These are phyloP conservation scores for Mycocentrospora acerina DNA, from an alignment of 2,329 filamentous ascomycete genomes.

Conservation along the genomic window DNA sequence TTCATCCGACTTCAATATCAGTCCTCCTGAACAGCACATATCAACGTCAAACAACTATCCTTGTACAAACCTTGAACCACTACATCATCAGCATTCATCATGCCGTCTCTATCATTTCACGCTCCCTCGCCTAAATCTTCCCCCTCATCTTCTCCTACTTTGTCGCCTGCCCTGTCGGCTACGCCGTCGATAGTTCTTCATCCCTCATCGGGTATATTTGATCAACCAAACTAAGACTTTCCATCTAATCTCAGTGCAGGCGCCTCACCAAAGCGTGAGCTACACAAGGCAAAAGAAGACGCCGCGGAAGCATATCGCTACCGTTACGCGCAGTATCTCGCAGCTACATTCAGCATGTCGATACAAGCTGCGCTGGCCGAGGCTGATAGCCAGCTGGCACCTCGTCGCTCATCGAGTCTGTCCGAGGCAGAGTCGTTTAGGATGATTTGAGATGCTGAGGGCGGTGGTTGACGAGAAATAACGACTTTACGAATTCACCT, in stretches of 20 bases:
- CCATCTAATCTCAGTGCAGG: slow-evolving; percentile 39
- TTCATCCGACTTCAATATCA: too few relatives aligned
- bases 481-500: slow-evolving; percentile 26
- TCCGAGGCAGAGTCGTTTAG: slow-evolving; percentile 40
- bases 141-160: slow-evolving; percentile 34
- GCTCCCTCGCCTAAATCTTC: slow-evolving; percentile 18
- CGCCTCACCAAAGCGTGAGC: slow-evolving; percentile 33
- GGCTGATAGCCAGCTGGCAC: slow-evolving; percentile 39
- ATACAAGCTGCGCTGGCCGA: slow-evolving; percentile 42
- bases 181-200: slow-evolving; percentile 43
- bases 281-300: slow-evolving; percentile 37
- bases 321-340: slow-evolving; percentile 44
- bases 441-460: slow-evolving; percentile 23
- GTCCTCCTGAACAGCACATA: slow-evolving; percentile 2
- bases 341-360: slow-evolving; percentile 43
- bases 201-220: slow-evolving; percentile 44
- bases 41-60: slow-evolving; percentile 35
- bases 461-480: slow-evolving; percentile 3
- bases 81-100: slow-evolving; percentile 29
- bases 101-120: slow-evolving; percentile 42
- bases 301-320: slow-evolving; percentile 36
- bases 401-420: slow-evolving; percentile 36
- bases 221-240: slow-evolving; percentile 39
- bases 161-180: slow-evolving; percentile 34
- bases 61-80: slow-evolving; percentile 29